These are phyloP conservation scores for Streptanthus diversifolius DNA, from an alignment of 345 rosid species.

Conservation along the genomic window DNA sequence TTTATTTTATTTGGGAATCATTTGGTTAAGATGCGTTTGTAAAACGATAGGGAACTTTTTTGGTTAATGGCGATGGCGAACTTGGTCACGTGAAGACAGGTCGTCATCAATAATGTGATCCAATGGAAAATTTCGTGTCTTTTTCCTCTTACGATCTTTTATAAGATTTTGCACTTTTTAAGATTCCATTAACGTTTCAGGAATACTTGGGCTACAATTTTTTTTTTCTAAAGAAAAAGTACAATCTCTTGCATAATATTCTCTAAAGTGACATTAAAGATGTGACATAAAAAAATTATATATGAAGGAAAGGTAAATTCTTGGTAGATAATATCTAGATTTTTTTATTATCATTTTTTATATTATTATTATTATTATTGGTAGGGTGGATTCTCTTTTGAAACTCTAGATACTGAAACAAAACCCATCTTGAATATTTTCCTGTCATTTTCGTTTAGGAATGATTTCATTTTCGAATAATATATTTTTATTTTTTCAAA, in stretches of 20 bases:
- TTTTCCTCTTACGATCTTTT: neutral
- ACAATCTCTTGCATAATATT: neutral
- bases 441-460: neutral
- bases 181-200: conserved; percentile 29
- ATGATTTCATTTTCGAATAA: neutral
- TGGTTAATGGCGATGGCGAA: conserved; percentile 15
- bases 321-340: neutral
- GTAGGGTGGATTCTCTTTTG: conserved; percentile 14
- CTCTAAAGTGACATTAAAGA: neutral
- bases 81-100: conserved; percentile 30
- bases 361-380: neutral
- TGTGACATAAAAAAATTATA: neutral
- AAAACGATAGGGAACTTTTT: neutral
- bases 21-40: conserved; percentile 7
- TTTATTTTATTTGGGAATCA: neutral
- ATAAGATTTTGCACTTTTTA: conserved; percentile 8
- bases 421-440: neutral
- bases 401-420: neutral
- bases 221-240: neutral
- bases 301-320: neutral
- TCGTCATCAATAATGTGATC: conserved; percentile 3
- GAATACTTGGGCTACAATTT: conserved; percentile 7
- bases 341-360: neutral
- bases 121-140: conserved; percentile 4
- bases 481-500: neutral